Base-by-base conservation (phyloP, 345 rosid genomes). In the Murraya koenigii region DNA sequence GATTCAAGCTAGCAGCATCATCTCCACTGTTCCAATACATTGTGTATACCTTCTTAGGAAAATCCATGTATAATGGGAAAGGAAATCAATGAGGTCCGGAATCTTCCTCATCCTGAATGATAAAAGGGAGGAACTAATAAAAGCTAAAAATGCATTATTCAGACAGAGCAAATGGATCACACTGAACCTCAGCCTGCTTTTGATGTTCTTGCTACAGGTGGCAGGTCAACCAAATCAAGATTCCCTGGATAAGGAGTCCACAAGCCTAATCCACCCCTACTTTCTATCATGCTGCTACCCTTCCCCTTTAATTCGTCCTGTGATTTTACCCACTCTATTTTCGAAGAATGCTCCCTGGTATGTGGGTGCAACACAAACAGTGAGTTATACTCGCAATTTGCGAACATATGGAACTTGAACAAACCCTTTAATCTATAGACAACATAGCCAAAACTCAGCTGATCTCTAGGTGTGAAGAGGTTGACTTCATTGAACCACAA, bases 401-500 rank as follows among this genome's bases (percentile, higher is more conserved):
- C 96, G 69, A 97, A 94, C 99, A 94, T 94, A 60, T 87, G 86
- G 82, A 89, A 84, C 87, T 90, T 93, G 85, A 97, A 94, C 6
- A 83, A 70, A 4, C 87, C 91, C 76, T 83, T 85, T 69, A 97
- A 83, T 80, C 96, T 90, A 84, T 89, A 87, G 69, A 87, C 97
- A 10, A 93, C 91, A 22, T 94, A 97, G 62, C 98, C 94, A 72
- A 97, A 93, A 85, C 98, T 94, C 81, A 94, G 87, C 82, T 97
- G 99, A 88, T 97, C 99, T 86, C 98, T 87, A n/a, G 98, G 99
- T 19, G 99, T 94, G 75, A 94, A 81, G 75, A 97, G 93, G 81
- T 97, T 78, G 69, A 97, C 98, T 89, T 94, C 96, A 38, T 94
- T 93, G 97, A 97, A 97, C 99, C 99, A 94, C 85, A 93, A 72